Percentiles rank a stretch among this genome's conserved stretches.
Evolutionary conservation across 2,329 filamentous ascomycete species (phyloP).

Genomic region (Pseudogymnoascus sp.): DNA sequence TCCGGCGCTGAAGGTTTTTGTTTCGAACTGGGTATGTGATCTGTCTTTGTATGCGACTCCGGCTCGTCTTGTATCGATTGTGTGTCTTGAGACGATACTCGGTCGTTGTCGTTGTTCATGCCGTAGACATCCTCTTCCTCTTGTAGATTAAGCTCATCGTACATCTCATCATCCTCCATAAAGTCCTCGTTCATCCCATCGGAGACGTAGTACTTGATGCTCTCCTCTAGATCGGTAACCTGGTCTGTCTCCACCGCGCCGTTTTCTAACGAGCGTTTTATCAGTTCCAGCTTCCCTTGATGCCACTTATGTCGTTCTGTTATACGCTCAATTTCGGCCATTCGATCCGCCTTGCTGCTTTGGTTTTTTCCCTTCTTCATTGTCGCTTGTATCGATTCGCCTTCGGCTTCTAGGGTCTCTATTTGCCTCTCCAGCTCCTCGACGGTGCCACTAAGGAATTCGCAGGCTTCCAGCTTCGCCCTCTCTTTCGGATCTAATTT

Average conservation of each 20-base stretch:
- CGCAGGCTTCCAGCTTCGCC: slow-evolving; percentile 80
- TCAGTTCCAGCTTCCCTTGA: slow-evolving; percentile 82
- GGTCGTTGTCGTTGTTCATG: slow-evolving; percentile 72
- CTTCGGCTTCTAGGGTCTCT: slow-evolving; percentile 84
- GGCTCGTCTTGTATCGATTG: slow-evolving; percentile 86
- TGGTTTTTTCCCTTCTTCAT: slow-evolving; percentile 96
- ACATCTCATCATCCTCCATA: slow-evolving; percentile 89
- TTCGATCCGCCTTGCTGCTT: slow-evolving; percentile 72
- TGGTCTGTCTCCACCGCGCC: slow-evolving; percentile 81
- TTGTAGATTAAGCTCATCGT: slow-evolving; percentile 87
- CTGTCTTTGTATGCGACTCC: slow-evolving; percentile 49
- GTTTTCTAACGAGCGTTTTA: slow-evolving; percentile 86
- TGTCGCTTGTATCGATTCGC: slow-evolving; percentile 75
- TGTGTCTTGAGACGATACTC: slow-evolving; percentile 88
- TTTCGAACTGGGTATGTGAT: slow-evolving; percentile 41
- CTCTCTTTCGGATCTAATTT: slow-evolving; percentile 97
- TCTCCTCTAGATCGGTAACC: slow-evolving; percentile 82
- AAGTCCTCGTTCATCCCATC: slow-evolving; percentile 85
- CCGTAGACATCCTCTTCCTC: slow-evolving; percentile 88
- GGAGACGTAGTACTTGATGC: slow-evolving; percentile 90
- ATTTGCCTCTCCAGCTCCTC: slow-evolving; percentile 93
- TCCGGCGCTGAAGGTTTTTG: slow-evolving; percentile 52
- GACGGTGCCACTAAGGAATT: slow-evolving; percentile 81
- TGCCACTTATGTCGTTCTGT: slow-evolving; percentile 97
- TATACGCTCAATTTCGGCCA: slow-evolving; percentile 75